phyloP scores from a whole-genome alignment of 352 stramenopile species.

The Phytophthora europaea region DNA sequence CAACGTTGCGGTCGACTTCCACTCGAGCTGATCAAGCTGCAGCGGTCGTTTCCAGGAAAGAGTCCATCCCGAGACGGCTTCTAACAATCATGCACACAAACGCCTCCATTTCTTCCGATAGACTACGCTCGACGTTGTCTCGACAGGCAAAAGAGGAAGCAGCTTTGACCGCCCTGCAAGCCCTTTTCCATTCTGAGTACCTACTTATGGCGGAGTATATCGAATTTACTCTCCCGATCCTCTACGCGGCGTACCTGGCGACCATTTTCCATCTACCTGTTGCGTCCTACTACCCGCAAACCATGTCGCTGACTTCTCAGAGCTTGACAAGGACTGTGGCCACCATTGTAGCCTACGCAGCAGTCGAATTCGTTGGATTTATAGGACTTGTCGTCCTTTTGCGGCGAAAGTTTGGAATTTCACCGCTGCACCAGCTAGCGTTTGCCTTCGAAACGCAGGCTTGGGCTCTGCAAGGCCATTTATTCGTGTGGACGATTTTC shows the following conservation, averaged over 20 bases:
- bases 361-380: not conserved
- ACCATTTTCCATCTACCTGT: not conserved
- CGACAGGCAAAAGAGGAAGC: not conserved
- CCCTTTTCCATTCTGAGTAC: not conserved
- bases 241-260: not conserved
- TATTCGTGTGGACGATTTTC: constrained; percentile 1
- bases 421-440: not conserved
- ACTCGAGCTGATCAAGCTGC: not conserved
- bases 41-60: not conserved
- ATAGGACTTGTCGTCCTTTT: not conserved
- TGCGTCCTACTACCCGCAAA: not conserved
- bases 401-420: not conserved
- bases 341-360: not conserved
- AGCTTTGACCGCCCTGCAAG: not conserved
- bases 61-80: not conserved
- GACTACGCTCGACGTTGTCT: not conserved
- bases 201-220: not conserved
- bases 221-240: not conserved
- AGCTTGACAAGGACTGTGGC: not conserved
- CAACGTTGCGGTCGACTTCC: not conserved
- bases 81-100: not conserved
- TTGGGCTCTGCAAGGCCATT: not conserved
- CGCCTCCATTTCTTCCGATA: not conserved
- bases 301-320: not conserved
- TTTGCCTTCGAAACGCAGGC: not conserved